Percentiles rank a stretch among this genome's conserved stretches.
These are phyloP conservation scores for Camelina sativa DNA, from an alignment of 345 rosid genomes.

Conservation along the genomic window DNA sequence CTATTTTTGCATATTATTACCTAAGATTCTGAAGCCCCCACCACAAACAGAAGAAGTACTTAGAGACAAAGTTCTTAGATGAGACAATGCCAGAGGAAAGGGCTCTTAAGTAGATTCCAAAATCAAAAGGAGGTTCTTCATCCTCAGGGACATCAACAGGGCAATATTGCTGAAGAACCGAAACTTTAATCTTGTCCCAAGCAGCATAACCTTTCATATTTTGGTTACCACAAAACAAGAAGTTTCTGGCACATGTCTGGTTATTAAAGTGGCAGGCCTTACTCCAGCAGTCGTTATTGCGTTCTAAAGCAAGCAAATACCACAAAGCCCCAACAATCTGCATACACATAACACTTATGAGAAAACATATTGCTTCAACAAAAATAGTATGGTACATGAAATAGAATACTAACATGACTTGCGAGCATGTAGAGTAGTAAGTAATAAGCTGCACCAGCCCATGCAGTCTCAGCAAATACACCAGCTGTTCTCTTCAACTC, in stretches of 20 bases:
- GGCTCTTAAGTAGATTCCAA: slow-evolving; percentile 73
- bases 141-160: slow-evolving; percentile 44
- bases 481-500: slow-evolving; percentile 94
- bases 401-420: slow-evolving; percentile 75
- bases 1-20: slow-evolving; percentile 41
- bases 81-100: slow-evolving; percentile 72
- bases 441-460: slow-evolving; percentile 99
- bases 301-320: slow-evolving; percentile 87
- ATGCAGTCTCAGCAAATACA: slow-evolving; percentile 93
- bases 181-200: slow-evolving; percentile 51
- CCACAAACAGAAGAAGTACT: slow-evolving; percentile 91
- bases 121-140: slow-evolving; percentile 65
- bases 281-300: slow-evolving; percentile 84
- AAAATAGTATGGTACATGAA: not conserved
- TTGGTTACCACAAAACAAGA: slow-evolving; percentile 79
- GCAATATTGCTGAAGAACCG: slow-evolving; percentile 49
- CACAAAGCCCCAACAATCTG: slow-evolving; percentile 97
- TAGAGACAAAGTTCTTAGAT: slow-evolving; percentile 70
- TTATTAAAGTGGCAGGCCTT: slow-evolving; percentile 44
- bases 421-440: slow-evolving; percentile 94
- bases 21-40: slow-evolving; percentile 99
- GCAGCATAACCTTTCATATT: slow-evolving; percentile 50
- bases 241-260: slow-evolving; percentile 48
- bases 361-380: not conserved
- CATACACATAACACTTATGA: slow-evolving; percentile 19